phyloP scores from a whole-genome alignment of 2,329 filamentous ascomycete genomes.

The Sclerotinia nivalis region DNA sequence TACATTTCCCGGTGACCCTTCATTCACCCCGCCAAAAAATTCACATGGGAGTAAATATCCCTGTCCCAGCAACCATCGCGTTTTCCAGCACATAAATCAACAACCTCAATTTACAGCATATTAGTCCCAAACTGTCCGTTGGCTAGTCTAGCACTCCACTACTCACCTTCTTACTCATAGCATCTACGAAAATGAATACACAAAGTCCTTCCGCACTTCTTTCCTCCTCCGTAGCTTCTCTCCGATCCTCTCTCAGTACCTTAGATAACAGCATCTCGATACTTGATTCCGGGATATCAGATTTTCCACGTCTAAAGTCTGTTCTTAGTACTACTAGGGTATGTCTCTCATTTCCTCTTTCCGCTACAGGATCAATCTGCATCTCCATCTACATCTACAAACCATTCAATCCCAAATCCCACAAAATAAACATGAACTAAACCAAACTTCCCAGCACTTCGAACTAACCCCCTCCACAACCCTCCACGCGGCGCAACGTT shows the following conservation, averaged over 20 bases:
- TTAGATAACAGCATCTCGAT: constrained; percentile 44
- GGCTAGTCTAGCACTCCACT: neutral
- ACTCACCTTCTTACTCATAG: too few species aligned
- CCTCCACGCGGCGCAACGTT: constrained; percentile 62
- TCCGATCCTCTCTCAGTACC: constrained; percentile 43
- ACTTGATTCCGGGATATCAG: constrained; percentile 42
- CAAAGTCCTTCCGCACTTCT: constrained; percentile 25
- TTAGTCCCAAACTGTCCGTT: neutral
- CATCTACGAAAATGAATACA: neutral
- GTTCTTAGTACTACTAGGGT: constrained; percentile 43
- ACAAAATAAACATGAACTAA: constrained; percentile 1
- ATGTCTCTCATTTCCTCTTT: constrained; percentile 23
- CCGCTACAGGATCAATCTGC: neutral
- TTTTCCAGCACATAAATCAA: neutral
- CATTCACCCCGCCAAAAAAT: constrained; percentile 5
- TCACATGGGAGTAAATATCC: neutral
- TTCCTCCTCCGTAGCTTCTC: constrained; percentile 37
- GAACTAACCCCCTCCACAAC: constrained; percentile 69
- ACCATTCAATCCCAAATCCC: neutral
- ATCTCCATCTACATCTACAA: neutral
- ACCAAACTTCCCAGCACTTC: constrained; percentile 58
- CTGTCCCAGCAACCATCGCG: constrained; percentile 7
- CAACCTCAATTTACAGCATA: neutral
- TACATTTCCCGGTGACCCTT: constrained; percentile 1
- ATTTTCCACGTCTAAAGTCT: constrained; percentile 43